Percentiles rank a stretch among this genome's conserved stretches.
Evolutionary conservation across 805 yeast species (phyloP).

Genomic region (Zygosaccharomyces pseudorouxii): DNA sequence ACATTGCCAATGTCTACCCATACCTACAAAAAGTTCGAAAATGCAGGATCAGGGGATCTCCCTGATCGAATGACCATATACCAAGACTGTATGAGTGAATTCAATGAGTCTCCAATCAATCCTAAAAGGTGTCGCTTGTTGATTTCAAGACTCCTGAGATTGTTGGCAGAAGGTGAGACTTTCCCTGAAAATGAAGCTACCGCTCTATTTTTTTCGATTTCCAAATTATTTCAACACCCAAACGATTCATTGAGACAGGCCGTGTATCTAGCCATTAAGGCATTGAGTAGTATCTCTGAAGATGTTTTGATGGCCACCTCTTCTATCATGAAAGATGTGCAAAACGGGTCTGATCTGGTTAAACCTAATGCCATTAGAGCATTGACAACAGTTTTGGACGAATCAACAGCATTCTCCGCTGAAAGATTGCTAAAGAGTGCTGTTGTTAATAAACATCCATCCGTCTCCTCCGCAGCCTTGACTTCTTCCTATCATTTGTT

Average conservation of each 20-base stretch:
- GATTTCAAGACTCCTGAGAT: conserved; percentile 75
- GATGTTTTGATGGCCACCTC: conserved; percentile 97
- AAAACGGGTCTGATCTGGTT: conserved; percentile 76
- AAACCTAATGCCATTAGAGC: conserved; percentile 96
- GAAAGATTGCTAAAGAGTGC: conserved; percentile 91
- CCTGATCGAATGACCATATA: conserved; percentile 97
- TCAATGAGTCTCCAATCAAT: conserved; percentile 86
- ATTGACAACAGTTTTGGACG: conserved; percentile 82
- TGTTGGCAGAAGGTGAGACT: conserved; percentile 78
- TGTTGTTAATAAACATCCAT: conserved; percentile 84
- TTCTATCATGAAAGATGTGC: conserved; percentile 96
- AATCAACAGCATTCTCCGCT: conserved; percentile 83
- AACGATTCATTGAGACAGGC: conserved; percentile 80
- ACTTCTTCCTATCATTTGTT: conserved; percentile 85
- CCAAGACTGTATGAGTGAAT: conserved; percentile 90
- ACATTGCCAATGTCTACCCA: conserved; percentile 63
- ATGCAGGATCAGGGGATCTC: conserved; percentile 55
- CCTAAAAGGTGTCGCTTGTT: conserved; percentile 81
- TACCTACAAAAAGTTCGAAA: conserved; percentile 80
- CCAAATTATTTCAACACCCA: conserved; percentile 91
- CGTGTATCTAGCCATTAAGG: conserved; percentile 92
- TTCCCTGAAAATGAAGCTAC: conserved; percentile 91
- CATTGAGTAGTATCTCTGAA: conserved; percentile 74
- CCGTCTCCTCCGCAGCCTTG: conserved; percentile 89
- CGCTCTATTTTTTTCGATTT: conserved; percentile 84